Evolutionary conservation across 768 basidiomycete species (phyloP), one percentile per base, ranked within the genome.

Genomic region (Auricularia cornea): DNA sequence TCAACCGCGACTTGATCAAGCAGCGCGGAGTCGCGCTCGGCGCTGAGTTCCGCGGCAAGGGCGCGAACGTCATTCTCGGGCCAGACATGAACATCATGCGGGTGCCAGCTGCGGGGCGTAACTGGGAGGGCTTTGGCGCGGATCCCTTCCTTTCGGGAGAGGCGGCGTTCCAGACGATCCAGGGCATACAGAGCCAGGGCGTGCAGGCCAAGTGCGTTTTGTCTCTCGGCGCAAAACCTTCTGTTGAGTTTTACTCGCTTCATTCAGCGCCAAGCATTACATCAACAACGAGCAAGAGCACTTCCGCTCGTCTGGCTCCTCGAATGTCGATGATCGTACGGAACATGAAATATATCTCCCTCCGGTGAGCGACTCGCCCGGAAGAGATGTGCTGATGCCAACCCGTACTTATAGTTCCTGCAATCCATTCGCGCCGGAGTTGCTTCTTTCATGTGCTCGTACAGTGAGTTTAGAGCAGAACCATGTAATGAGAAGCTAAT

Each of bases 371-470:
- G 29, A 31, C 33, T 35, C 6, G 11, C n/a, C n/a, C n/a, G n/a
- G n/a, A n/a, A n/a, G n/a, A n/a, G n/a, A n/a, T n/a, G n/a, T n/a
- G n/a, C n/a, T n/a, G n/a, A n/a, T n/a, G n/a, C n/a, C n/a, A n/a
- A n/a, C n/a, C n/a, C n/a, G n/a, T n/a, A n/a, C n/a, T n/a, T n/a
- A n/a, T 70, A 70, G 5, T 73, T 72, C 65, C 68, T 87, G 68
- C 81, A 83, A 51, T 80, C 83, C 23, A 83, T 88, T 3, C 81
- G 83, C 71, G 87, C 87, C 12, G 83, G 83, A 62, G 87, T 87
- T 12, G 83, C 86, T 1, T 71, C 84, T 3, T 79, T 88, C 62
- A 87, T 87, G 85, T 87, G 85, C 71, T 84, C 83, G 64, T 85
- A 85, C 67, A 85, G 82, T 79, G 62, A 64, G 76, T 70, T n/a